Base-by-base conservation (phyloP, 1,284 basidiomycete species). In the Laetiporus sulphureus region DNA sequence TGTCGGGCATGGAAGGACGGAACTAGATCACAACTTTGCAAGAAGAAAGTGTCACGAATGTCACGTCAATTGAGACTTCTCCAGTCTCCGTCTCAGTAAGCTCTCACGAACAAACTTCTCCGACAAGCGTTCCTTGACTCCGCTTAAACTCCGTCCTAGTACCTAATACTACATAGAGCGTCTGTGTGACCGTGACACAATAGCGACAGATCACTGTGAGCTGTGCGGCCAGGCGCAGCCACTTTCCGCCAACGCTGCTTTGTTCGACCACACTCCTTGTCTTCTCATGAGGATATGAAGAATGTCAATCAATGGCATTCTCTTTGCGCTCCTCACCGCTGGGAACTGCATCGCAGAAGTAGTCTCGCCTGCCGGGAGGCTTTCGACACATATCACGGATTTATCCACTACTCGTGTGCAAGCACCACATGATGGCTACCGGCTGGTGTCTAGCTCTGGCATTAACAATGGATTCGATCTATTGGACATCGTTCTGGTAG, bases 401-500 rank as follows among this genome's bases (percentile, higher is more conserved):
- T 51, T 60, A 18, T 50, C 57, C 3, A 51, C 57, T 31, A n/a
- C n/a, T n/a, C 49, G 47, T 30, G 56, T 57, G 41, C 48, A 54
- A 25, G 12, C 44, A 35, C 42, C 16, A 16, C 41, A 39, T 31
- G 24, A 44, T n/a, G 36, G 46, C 25, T 48, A 50, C 19, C 50
- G 34, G 30, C 45, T 45, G 21, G 46, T 31, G 19, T 24, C 38
- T 22, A 45, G 44, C 18, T 22, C 44, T 5, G 30, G 36, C 11
- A 27, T 23, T 11, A 29, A 38, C 13, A 56, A 69, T 16, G 72
- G 79, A 45, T 64, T 81, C 13, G 71, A 80, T 23, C 67, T 91
- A 4, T 63, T 89, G 48, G 83, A 91, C 56, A 75, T 88, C 33
- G 80, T 91, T 35, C 73, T 95, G 10, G 76, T 91, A 11, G 86